Evolutionary conservation across 1,139 yeast genomes (phyloP).

Genomic region (Debaryomyces robertsiae): DNA sequence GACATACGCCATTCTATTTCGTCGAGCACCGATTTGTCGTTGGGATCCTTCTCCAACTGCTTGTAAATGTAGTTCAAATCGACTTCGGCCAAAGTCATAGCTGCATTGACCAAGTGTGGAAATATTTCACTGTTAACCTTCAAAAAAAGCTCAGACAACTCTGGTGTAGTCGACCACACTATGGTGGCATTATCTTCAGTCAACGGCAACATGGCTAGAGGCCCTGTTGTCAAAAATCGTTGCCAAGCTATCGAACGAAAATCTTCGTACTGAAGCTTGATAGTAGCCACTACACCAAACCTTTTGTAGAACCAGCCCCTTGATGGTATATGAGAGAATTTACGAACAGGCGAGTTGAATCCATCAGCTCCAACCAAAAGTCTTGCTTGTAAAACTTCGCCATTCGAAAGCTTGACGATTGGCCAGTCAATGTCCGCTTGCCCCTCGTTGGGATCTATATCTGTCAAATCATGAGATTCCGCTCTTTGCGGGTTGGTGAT

Average conservation of each 20-base stretch:
- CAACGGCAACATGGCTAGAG: slow-evolving; percentile 86
- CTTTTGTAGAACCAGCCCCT: slow-evolving; percentile 92
- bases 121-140: slow-evolving; percentile 64
- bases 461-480: slow-evolving; percentile 20
- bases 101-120: slow-evolving; percentile 78
- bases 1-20: slow-evolving; percentile 77
- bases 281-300: slow-evolving; percentile 89
- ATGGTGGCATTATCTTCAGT: slow-evolving; percentile 84
- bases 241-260: slow-evolving; percentile 85
- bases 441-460: slow-evolving; percentile 22
- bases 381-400: slow-evolving; percentile 65
- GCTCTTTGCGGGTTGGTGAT: slow-evolving; percentile 34
- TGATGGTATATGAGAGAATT: slow-evolving; percentile 76
- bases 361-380: slow-evolving; percentile 95
- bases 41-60: slow-evolving; percentile 34
- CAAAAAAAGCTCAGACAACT: slow-evolving; percentile 64
- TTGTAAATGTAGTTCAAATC: slow-evolving; percentile 44
- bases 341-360: slow-evolving; percentile 88
- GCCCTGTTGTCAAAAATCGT: slow-evolving; percentile 88
- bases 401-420: slow-evolving; percentile 65
- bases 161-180: slow-evolving; percentile 91
- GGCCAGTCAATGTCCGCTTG: slow-evolving; percentile 68
- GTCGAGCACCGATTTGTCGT: slow-evolving; percentile 53
- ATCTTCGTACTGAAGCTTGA: slow-evolving; percentile 73
- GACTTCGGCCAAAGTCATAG: slow-evolving; percentile 63